Evolutionary conservation across 2,329 filamentous ascomycete genomes (phyloP).

Genomic region (Clonostachys byssicola): DNA sequence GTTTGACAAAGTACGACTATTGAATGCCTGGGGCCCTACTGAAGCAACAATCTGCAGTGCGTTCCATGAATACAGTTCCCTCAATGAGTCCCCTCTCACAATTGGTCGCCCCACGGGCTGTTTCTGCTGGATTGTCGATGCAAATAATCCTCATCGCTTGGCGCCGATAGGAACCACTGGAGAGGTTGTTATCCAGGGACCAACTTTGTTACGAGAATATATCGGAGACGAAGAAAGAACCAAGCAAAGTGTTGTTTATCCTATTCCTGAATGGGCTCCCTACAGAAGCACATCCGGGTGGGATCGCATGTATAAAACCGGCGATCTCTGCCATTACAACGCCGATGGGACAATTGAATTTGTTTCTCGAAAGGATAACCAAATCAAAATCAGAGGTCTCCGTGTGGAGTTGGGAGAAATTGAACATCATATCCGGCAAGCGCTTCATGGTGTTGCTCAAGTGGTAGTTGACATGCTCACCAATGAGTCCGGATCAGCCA

Average conservation of each 20-base stretch:
- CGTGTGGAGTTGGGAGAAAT: constrained; percentile 36
- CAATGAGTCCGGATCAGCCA: not conserved
- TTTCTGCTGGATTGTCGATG: constrained; percentile 3
- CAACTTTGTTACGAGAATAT: constrained; percentile 2
- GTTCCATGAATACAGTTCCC: constrained; percentile 2
- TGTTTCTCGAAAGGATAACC: constrained; percentile 46
- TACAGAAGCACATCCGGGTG: not conserved
- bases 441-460: not conserved
- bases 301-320: constrained; percentile 12
- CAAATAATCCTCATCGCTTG: not conserved
- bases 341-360: constrained; percentile 28
- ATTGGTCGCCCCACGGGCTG: constrained; percentile 2
- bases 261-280: constrained; percentile 1
- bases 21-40: constrained; percentile 2
- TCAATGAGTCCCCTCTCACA: not conserved
- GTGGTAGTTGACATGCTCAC: not conserved
- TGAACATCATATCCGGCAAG: constrained; percentile 7
- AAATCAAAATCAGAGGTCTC: constrained; percentile 53
- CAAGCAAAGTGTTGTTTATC: not conserved
- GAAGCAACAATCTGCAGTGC: constrained; percentile 2
- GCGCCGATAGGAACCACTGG: constrained; percentile 3
- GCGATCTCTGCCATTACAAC: constrained; percentile 16
- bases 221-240: not conserved
- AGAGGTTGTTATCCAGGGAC: constrained; percentile 3
- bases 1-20: constrained; percentile 2